Percentiles rank a stretch among this genome's conserved stretches.
phyloP scores from a whole-genome alignment of 139 green algal species.

The Deuterostichococcus epilithicus region DNA sequence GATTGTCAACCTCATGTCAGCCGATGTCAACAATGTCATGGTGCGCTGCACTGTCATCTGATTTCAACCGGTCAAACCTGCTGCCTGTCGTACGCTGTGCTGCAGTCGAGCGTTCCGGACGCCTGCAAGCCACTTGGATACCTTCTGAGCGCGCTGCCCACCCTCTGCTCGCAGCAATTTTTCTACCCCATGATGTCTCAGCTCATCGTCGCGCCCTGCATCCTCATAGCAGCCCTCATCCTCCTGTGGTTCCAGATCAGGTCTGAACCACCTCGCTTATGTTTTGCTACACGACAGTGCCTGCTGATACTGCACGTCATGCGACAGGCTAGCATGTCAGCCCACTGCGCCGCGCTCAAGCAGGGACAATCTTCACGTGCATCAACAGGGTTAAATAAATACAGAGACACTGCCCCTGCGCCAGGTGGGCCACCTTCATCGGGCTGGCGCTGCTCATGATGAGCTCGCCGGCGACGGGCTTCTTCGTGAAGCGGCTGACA shows the following conservation, averaged over 20 bases:
- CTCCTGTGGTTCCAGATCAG: slow-evolving; percentile 82
- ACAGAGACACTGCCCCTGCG: too few species aligned
- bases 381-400: too few species aligned
- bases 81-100: too few species aligned
- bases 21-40: slow-evolving; percentile 45
- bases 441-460: slow-evolving; percentile 78
- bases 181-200: slow-evolving; percentile 48
- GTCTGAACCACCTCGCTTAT: slow-evolving; percentile 14
- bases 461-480: slow-evolving; percentile 60
- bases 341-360: too few species aligned
- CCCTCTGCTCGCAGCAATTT: slow-evolving; percentile 21
- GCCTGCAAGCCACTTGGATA: too few species aligned
- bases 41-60: neutral
- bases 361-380: too few species aligned
- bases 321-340: too few species aligned
- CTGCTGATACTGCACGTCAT: too few species aligned
- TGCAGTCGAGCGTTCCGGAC: too few species aligned
- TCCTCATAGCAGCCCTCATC: slow-evolving; percentile 70
- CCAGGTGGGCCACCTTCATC: slow-evolving; percentile 80
- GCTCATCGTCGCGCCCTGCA: slow-evolving; percentile 50
- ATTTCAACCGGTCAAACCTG: too few species aligned
- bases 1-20: slow-evolving; percentile 50
- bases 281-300: too few species aligned
- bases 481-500: slow-evolving; percentile 69
- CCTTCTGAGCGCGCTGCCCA: too few species aligned